Conservation (phyloP, 192 early-diverging fungal genomes). For the Umbelopsis isabellina region DNA sequence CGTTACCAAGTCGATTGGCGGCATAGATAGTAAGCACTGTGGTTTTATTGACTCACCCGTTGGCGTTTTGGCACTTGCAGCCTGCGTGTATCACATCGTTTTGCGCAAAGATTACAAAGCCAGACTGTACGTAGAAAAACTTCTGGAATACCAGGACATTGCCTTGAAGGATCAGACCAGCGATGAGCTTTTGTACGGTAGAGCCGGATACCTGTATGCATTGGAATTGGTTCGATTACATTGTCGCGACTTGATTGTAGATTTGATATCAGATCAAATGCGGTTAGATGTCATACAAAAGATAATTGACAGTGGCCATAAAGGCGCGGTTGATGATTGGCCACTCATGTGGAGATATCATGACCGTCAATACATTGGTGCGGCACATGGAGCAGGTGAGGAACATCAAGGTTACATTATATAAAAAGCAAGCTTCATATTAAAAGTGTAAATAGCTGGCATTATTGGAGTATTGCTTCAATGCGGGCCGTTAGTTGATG, state of each 20-base stretch:
- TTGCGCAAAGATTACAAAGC: constrained; percentile 14
- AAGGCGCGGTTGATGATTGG: background rate
- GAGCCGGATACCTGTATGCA: constrained; percentile 9
- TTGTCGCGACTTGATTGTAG: background rate
- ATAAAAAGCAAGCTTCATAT: background rate
- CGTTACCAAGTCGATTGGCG: background rate
- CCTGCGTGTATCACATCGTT: constrained; percentile 5
- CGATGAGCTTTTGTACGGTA: constrained; percentile 10
- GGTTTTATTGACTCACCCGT: constrained; percentile 10
- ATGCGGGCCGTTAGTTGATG: constrained; percentile 5
- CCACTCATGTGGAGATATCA: constrained; percentile 11
- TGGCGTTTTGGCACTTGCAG: constrained; percentile 1
- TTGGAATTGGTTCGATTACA: background rate
- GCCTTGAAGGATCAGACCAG: background rate
- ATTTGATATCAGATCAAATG: background rate
- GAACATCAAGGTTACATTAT: background rate
- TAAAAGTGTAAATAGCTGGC: background rate
- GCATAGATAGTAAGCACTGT: background rate
- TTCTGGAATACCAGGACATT: background rate
- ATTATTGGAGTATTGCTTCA: background rate
- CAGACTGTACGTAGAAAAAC: constrained; percentile 1
- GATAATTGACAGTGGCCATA: constrained; percentile 3
- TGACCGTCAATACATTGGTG: constrained; percentile 2
- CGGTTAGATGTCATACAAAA: background rate
- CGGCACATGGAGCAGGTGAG: constrained; percentile 6